These are phyloP conservation scores for Ogataea degrootiae DNA, from an alignment of 805 yeast genomes.

Conservation along the genomic window DNA sequence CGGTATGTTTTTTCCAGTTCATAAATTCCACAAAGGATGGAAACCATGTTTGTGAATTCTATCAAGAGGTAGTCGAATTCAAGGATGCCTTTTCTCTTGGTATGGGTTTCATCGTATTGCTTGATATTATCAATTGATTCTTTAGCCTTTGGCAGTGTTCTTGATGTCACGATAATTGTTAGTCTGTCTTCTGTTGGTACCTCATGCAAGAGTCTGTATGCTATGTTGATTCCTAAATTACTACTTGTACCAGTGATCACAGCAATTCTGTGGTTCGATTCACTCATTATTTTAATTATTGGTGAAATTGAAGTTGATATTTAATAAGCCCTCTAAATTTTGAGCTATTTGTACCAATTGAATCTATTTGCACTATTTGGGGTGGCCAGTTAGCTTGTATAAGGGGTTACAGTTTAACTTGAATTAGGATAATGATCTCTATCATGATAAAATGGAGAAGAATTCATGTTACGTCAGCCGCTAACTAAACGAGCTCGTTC, in stretches of 20 bases:
- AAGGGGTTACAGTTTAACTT: too few relatives aligned
- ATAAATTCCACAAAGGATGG: slow-evolving; percentile 67
- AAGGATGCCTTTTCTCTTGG: slow-evolving; percentile 48
- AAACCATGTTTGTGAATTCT: slow-evolving; percentile 89
- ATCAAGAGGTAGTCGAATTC: slow-evolving; percentile 86
- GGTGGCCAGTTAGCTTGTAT: too few relatives aligned
- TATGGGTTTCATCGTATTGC: slow-evolving; percentile 31
- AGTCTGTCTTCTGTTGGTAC: slow-evolving; percentile 49
- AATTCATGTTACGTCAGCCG: too few relatives aligned
- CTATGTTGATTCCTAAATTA: slow-evolving; percentile 83
- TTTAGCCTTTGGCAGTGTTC: slow-evolving; percentile 81
- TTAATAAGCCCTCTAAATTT: too few relatives aligned
- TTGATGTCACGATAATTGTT: slow-evolving; percentile 82
- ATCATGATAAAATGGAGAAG: too few relatives aligned
- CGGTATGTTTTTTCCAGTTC: slow-evolving; percentile 62
- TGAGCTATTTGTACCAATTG: too few relatives aligned
- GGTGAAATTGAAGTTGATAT: not conserved
- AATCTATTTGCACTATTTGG: too few relatives aligned
- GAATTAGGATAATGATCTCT: too few relatives aligned
- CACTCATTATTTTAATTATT: not conserved
- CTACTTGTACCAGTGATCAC: slow-evolving; percentile 39
- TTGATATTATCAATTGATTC: slow-evolving; percentile 63
- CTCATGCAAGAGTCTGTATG: slow-evolving; percentile 67
- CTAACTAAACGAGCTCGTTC: too few relatives aligned
- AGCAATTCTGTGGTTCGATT: slow-evolving; percentile 23